phyloP scores from a whole-genome alignment of 139 green algal genomes.

The Chlamydomonas schloesseri region DNA sequence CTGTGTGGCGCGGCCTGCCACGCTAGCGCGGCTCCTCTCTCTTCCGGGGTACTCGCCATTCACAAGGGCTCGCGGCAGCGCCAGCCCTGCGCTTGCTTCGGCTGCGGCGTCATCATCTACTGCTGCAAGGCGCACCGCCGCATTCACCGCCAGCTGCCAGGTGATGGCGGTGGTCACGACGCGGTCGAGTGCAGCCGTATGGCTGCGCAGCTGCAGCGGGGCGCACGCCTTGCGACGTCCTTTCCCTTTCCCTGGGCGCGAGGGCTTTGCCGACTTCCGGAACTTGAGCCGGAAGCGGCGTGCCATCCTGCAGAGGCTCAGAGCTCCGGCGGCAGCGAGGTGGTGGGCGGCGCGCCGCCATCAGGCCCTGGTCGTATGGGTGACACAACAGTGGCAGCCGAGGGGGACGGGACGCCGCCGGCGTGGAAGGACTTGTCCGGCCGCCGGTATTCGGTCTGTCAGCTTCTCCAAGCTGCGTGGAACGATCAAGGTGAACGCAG shows the following conservation, averaged over 20 bases:
- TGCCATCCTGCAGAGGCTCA: neutral
- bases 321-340: neutral
- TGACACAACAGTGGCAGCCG: too few relatives aligned
- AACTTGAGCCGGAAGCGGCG: neutral
- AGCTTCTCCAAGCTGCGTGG: too few relatives aligned
- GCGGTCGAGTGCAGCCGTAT: slow-evolving; percentile 33
- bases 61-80: neutral
- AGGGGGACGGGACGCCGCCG: too few relatives aligned
- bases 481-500: neutral
- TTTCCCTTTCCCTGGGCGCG: slow-evolving; percentile 10
- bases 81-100: neutral
- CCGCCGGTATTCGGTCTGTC: too few relatives aligned
- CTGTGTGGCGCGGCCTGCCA: too few relatives aligned
- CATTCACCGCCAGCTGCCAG: neutral
- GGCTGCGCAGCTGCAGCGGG: neutral
- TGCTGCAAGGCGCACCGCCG: slow-evolving; percentile 25
- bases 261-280: neutral
- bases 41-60: neutral
- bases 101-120: slow-evolving; percentile 31
- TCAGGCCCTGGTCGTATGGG: too few relatives aligned
- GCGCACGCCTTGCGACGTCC: neutral
- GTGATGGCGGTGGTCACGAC: slow-evolving; percentile 10
- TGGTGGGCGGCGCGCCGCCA: too few relatives aligned
- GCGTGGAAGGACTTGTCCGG: too few relatives aligned
- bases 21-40: too few relatives aligned